Conservation (phyloP, 2,329 filamentous ascomycete species). For the Lachnellula suecica region DNA sequence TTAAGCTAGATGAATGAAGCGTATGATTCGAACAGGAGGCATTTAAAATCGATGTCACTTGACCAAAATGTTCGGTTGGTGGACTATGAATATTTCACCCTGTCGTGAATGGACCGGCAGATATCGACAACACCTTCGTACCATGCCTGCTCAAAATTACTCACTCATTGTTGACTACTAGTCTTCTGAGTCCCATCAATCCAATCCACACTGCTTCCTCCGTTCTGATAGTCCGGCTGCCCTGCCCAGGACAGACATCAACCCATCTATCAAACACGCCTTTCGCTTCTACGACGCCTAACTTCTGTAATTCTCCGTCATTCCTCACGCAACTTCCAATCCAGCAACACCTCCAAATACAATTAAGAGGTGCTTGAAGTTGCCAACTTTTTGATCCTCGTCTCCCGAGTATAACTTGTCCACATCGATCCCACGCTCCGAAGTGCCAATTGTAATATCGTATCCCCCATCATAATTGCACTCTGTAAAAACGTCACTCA, state of each 20-base stretch:
- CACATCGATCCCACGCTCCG: constrained; percentile 62
- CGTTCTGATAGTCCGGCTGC: constrained; percentile 78
- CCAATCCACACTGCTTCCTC: constrained; percentile 82
- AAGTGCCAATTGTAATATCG: constrained; percentile 80
- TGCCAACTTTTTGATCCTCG: constrained; percentile 27
- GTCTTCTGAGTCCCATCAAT: constrained; percentile 62
- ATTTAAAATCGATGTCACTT: too few relatives aligned
- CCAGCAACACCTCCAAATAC: constrained; percentile 82
- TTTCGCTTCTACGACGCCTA: constrained; percentile 60
- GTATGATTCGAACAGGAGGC: too few relatives aligned
- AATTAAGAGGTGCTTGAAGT: constrained; percentile 71
- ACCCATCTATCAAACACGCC: constrained; percentile 84
- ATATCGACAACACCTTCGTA: too few relatives aligned
- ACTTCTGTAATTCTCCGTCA: constrained; percentile 52
- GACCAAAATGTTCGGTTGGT: too few relatives aligned
- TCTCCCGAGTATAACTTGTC: constrained; percentile 28
- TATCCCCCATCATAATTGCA: constrained; percentile 75
- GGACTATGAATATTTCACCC: too few relatives aligned
- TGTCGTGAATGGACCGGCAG: too few relatives aligned
- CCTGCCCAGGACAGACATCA: constrained; percentile 77
- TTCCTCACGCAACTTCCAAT: constrained; percentile 70
- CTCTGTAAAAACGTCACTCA: constrained; percentile 77
- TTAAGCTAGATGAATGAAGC: too few relatives aligned
- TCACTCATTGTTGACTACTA: constrained; percentile 40
- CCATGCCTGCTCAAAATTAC: too few relatives aligned